phyloP scores from a whole-genome alignment of 768 basidiomycete genomes.

The Rhodotorula toruloides region DNA sequence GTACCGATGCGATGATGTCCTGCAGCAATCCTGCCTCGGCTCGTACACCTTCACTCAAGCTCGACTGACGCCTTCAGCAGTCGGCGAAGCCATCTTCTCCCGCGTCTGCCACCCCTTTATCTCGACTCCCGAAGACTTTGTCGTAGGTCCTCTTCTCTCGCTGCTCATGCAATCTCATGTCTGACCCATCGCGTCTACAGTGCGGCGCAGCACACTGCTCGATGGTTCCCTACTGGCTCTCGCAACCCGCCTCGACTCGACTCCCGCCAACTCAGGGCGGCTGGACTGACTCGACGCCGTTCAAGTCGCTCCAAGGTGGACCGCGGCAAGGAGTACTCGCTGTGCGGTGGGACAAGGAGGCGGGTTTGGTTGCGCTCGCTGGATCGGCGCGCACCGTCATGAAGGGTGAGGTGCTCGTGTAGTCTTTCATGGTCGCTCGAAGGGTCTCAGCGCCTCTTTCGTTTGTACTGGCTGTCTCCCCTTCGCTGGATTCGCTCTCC shows the following conservation, averaged over 20 bases:
- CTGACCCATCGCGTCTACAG: neutral
- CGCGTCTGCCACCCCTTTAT: neutral
- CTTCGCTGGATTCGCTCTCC: no score
- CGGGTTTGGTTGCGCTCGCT: neutral
- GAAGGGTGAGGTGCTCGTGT: neutral
- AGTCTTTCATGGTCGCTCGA: neutral
- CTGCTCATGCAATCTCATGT: neutral
- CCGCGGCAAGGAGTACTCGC: neutral
- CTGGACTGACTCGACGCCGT: no score
- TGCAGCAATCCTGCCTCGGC: neutral
- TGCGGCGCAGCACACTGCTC: slow-evolving; percentile 44
- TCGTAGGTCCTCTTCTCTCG: neutral
- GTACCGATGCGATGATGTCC: accelerated
- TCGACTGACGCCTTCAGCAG: no score
- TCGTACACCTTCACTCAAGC: no score
- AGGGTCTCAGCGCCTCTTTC: neutral
- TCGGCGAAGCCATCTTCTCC: no score
- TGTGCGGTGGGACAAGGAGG: neutral
- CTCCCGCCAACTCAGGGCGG: no score
- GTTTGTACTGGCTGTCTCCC: no score
- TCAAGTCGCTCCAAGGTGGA: neutral
- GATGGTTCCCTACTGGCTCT: slow-evolving; percentile 43
- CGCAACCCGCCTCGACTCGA: no score
- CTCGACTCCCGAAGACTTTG: neutral
- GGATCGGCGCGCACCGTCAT: neutral